phyloP scores from a whole-genome alignment of 495 filamentous ascomycete species.

The Letharia lupina region DNA sequence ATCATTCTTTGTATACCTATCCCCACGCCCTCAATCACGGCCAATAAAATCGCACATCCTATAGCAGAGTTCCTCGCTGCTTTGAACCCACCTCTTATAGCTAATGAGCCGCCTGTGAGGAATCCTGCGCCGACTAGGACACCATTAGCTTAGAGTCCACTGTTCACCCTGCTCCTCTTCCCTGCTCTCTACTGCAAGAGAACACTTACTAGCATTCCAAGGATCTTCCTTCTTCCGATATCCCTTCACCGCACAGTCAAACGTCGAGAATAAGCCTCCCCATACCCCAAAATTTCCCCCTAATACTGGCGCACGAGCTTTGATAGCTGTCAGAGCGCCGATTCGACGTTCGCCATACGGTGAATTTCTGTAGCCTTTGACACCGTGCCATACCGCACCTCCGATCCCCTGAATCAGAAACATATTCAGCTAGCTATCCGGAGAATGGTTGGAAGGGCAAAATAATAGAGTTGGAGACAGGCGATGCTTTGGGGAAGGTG shows the following conservation, averaged over 20 bases:
- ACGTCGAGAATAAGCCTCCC: conserved; percentile 91
- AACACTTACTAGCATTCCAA: conserved; percentile 75
- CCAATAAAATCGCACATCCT: conserved; percentile 85
- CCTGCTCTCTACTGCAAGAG: conserved; percentile 4
- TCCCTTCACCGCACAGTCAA: conserved; percentile 96
- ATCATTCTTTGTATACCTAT: conserved; percentile 97
- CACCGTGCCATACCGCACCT: conserved; percentile 93
- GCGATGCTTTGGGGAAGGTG: conserved; percentile 12
- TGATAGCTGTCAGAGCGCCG: conserved; percentile 93
- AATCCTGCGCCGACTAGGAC: conserved; percentile 77
- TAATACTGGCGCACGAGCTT: conserved; percentile 88
- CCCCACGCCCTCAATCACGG: conserved; percentile 94
- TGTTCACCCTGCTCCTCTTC: background rate
- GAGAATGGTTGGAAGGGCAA: no score
- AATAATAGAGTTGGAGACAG: background rate
- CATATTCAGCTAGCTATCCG: background rate
- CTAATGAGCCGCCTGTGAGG: conserved; percentile 89
- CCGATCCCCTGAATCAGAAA: conserved; percentile 60
- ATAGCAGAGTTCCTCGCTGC: conserved; percentile 91
- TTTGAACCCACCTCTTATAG: conserved; percentile 79
- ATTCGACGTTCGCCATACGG: conserved; percentile 90
- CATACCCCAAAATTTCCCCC: conserved; percentile 97
- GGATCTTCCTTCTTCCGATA: conserved; percentile 94
- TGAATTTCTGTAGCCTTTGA: conserved; percentile 89
- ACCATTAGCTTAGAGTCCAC: conserved; percentile 1